Percentiles rank a stretch among this genome's conserved stretches.
Evolutionary conservation across 2,329 filamentous ascomycete genomes (phyloP).

Genomic region (Xylariaceae sp.): DNA sequence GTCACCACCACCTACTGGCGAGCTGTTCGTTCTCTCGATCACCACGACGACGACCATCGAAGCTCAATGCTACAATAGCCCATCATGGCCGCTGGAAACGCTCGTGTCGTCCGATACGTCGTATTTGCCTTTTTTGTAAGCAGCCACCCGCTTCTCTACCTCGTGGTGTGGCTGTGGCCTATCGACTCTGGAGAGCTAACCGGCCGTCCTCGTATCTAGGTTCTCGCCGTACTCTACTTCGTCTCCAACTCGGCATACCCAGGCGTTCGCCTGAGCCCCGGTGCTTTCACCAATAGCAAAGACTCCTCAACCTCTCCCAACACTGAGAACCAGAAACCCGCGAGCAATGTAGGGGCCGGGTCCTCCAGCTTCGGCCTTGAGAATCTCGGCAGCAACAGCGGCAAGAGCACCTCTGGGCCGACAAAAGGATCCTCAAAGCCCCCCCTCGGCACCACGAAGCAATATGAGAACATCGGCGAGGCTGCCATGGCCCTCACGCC

Average conservation of each 20-base stretch:
- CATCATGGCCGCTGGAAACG: constrained; percentile 58
- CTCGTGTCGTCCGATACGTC: constrained; percentile 70
- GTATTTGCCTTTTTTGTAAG: constrained; percentile 78
- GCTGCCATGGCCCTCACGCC: constrained; percentile 46
- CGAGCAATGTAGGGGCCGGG: constrained; percentile 13
- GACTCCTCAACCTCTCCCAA: constrained; percentile 27
- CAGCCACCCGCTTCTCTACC: constrained; percentile 12
- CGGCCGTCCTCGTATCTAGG: constrained; percentile 28
- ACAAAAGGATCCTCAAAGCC: constrained; percentile 21
- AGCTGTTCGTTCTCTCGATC: too few relatives aligned
- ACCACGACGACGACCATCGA: constrained; percentile 8
- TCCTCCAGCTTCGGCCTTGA: constrained; percentile 19
- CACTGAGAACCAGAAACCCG: constrained; percentile 14
- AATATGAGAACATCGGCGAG: constrained; percentile 31
- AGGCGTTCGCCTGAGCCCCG: constrained; percentile 37
- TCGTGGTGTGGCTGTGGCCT: too few relatives aligned
- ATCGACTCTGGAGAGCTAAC: not conserved
- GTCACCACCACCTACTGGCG: too few relatives aligned
- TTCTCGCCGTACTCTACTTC: constrained; percentile 72
- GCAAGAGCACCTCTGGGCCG: constrained; percentile 18
- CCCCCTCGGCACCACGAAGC: constrained; percentile 18
- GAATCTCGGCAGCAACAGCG: constrained; percentile 11
- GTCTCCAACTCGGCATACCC: constrained; percentile 55
- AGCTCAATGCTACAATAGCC: constrained; percentile 1
- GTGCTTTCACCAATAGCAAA: constrained; percentile 19